Evolutionary conservation across 2,329 filamentous ascomycete genomes (phyloP).

Genomic region (Neurospora crassa): DNA sequence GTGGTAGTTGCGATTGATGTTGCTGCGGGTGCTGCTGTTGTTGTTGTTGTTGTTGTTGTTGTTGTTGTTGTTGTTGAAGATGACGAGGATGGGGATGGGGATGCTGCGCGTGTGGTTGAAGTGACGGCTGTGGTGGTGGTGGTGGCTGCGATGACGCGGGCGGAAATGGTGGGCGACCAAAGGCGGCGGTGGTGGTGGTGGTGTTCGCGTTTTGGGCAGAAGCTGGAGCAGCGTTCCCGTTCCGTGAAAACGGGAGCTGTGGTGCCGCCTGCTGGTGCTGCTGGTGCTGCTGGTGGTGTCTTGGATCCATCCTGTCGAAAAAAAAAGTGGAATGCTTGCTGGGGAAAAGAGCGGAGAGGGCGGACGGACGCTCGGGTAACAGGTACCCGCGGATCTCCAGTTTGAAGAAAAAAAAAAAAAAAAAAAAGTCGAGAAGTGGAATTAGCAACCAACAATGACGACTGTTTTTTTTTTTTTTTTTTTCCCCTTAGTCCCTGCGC

Average conservation of each 20-base stretch:
- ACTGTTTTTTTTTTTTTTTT: neutral
- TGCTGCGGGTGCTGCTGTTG: conserved; percentile 9
- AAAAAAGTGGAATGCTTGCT: conserved; percentile 1
- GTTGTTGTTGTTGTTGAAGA: neutral
- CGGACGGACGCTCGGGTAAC: neutral
- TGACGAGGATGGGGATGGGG: neutral
- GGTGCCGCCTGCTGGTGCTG: conserved; percentile 13
- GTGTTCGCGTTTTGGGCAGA: conserved; percentile 3
- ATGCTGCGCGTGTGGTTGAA: conserved; percentile 5
- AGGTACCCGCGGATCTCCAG: neutral
- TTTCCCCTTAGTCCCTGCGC: neutral
- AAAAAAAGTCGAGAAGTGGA: neutral
- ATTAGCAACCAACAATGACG: neutral
- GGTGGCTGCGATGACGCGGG: conserved; percentile 8
- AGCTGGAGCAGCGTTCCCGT: conserved; percentile 8
- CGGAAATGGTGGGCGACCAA: conserved; percentile 22
- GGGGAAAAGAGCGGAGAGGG: neutral
- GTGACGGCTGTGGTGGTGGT: conserved; percentile 9
- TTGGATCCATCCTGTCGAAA: conserved; percentile 24
- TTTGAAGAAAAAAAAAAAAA: neutral
- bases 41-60: neutral
- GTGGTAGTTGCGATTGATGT: conserved; percentile 5
- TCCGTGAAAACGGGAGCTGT: conserved; percentile 25
- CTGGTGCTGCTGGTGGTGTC: conserved; percentile 18
- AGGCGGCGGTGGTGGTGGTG: conserved; percentile 24